A percentile compares a stretch with the other conserved stretches of the same genome.
Conservation (phyloP, 768 basidiomycete species). For the Termitomyces sp. region DNA sequence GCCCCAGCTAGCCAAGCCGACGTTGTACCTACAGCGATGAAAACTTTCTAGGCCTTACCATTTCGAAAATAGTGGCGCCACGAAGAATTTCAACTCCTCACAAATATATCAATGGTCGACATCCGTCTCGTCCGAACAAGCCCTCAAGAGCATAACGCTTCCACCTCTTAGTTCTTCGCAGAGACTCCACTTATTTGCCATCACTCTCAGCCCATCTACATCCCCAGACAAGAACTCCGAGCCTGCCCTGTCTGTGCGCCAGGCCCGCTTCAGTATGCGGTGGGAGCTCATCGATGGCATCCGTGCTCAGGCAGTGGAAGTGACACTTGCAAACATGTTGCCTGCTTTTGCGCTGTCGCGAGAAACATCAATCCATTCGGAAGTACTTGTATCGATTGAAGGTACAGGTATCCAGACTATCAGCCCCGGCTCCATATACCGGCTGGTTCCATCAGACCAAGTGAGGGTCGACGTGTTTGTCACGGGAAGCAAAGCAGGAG, state of each 20-base stretch:
- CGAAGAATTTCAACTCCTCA: constrained; percentile 35
- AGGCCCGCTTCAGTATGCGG: constrained; percentile 38
- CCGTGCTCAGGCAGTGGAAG: constrained; percentile 41
- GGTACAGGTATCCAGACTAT: constrained; percentile 41
- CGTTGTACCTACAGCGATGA: background rate
- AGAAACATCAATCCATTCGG: constrained; percentile 25
- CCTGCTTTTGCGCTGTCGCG: constrained; percentile 25
- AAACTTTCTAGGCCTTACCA: constrained; percentile 35
- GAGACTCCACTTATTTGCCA: constrained; percentile 41
- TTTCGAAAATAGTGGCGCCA: constrained; percentile 28
- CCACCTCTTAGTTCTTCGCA: constrained; percentile 25
- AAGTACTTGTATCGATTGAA: constrained; percentile 28
- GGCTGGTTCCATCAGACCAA: constrained; percentile 51
- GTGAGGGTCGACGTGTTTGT: constrained; percentile 43
- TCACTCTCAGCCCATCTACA: constrained; percentile 33
- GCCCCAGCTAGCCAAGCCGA: background rate
- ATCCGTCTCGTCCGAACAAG: constrained; percentile 33
- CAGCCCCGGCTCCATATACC: constrained; percentile 30
- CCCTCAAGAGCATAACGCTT: constrained; percentile 39
- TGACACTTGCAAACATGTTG: constrained; percentile 48
- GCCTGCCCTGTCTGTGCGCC: constrained; percentile 34
- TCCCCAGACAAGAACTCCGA: constrained; percentile 4
- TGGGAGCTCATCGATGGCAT: constrained; percentile 35
- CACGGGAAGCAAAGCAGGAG: constrained; percentile 23
- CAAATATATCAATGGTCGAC: constrained; percentile 43